These are phyloP conservation scores for Tylopilus sp. DNA, from an alignment of 768 basidiomycete species.

Conservation along the genomic window DNA sequence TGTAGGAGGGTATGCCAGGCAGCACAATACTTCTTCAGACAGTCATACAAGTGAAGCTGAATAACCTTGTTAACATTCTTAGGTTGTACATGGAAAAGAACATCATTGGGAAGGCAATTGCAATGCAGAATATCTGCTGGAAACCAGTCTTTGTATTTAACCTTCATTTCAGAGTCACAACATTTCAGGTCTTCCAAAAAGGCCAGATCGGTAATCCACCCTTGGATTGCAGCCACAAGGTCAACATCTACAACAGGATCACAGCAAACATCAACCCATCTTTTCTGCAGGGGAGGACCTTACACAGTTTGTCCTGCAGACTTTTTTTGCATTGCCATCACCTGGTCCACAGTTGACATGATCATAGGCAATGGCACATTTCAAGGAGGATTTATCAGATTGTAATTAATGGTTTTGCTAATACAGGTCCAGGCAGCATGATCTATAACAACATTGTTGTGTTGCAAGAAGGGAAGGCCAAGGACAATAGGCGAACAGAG, in stretches of 20 bases:
- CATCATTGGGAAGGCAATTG: constrained; percentile 18
- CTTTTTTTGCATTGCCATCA: no score
- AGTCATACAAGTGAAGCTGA: constrained; percentile 24
- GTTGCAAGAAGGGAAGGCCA: constrained; percentile 32
- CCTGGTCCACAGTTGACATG: no score
- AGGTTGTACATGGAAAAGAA: constrained; percentile 21
- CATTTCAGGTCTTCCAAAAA: neutral
- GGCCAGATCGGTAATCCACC: neutral
- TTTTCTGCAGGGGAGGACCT: no score
- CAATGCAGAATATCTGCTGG: neutral
- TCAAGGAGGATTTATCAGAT: constrained; percentile 1
- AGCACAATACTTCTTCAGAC: constrained; percentile 31
- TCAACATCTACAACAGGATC: neutral
- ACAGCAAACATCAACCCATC: neutral
- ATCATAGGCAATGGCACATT: no score
- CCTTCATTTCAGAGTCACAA: neutral
- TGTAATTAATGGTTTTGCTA: neutral
- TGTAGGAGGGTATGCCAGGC: constrained; percentile 34
- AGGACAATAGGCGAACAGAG: constrained; percentile 18
- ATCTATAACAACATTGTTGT: constrained; percentile 36
- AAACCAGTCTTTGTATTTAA: neutral
- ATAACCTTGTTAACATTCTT: constrained; percentile 22
- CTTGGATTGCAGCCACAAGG: neutral
- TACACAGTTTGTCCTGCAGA: no score
- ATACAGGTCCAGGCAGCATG: constrained; percentile 6